Conservation (phyloP, 2,329 filamentous ascomycete genomes). For the Talaromyces sp. region DNA sequence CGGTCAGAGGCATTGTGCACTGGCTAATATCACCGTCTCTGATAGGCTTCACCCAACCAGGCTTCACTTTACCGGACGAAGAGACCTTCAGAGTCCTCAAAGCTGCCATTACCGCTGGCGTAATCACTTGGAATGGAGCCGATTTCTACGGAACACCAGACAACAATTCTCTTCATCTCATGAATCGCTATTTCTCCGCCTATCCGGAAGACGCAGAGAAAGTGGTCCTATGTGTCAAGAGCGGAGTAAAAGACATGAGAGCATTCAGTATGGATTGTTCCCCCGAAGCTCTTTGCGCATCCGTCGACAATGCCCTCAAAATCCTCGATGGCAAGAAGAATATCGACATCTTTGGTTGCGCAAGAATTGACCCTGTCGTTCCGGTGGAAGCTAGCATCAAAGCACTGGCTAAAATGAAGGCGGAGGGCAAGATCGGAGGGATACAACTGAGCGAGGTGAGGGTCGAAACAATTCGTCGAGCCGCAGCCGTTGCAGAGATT, state of each 20-base stretch:
- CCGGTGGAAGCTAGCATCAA: slow-evolving; percentile 48
- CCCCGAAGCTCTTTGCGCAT: slow-evolving; percentile 52
- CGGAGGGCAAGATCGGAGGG: slow-evolving; percentile 44
- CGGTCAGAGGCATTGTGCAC: neutral
- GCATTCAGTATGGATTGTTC: slow-evolving; percentile 50
- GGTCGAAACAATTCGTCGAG: slow-evolving; percentile 43
- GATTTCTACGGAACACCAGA: slow-evolving; percentile 55
- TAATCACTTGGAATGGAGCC: slow-evolving; percentile 29
- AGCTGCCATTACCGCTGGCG: slow-evolving; percentile 43
- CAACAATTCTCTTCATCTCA: slow-evolving; percentile 56
- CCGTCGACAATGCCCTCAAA: slow-evolving; percentile 55
- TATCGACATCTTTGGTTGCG: slow-evolving; percentile 59
- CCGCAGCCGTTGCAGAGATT: slow-evolving; percentile 51
- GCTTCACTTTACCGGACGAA: slow-evolving; percentile 19
- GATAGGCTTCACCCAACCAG: slow-evolving; percentile 28
- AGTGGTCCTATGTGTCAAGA: slow-evolving; percentile 60
- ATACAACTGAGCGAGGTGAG: slow-evolving; percentile 44
- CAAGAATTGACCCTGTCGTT: slow-evolving; percentile 52
- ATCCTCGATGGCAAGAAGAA: slow-evolving; percentile 41
- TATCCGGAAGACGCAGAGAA: slow-evolving; percentile 62
- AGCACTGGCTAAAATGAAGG: slow-evolving; percentile 37
- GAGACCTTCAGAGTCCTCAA: slow-evolving; percentile 50
- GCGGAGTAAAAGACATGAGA: slow-evolving; percentile 32
- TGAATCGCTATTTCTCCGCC: slow-evolving; percentile 60
- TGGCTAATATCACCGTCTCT: neutral